Conservation (phyloP, 495 filamentous ascomycete genomes). For the Venustampulla echinocandica region DNA sequence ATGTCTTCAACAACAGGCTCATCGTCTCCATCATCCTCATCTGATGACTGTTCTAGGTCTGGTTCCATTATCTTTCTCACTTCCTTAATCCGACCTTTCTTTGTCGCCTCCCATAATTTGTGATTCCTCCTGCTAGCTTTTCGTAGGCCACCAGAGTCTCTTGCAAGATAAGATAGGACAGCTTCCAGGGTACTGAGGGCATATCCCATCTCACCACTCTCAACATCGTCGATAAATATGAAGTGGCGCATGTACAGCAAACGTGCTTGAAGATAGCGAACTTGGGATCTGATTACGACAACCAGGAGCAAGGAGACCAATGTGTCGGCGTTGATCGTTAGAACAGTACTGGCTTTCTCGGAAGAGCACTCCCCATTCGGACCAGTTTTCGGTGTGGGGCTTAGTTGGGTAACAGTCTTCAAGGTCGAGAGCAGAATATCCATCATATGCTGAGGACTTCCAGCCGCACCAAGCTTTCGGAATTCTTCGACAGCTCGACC, state of each 20-base stretch:
- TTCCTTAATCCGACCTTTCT: constrained; percentile 60
- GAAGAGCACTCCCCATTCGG: constrained; percentile 32
- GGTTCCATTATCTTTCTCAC: constrained; percentile 76
- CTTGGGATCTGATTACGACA: constrained; percentile 86
- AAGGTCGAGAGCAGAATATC: constrained; percentile 79
- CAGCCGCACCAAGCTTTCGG: constrained; percentile 72
- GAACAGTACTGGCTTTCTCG: constrained; percentile 51
- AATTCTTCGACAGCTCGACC: constrained; percentile 79
- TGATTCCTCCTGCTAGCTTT: constrained; percentile 80
- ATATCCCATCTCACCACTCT: constrained; percentile 94
- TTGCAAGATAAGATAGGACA: constrained; percentile 81
- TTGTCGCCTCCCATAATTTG: constrained; percentile 79
- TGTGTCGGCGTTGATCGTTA: constrained; percentile 93
- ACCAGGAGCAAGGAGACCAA: constrained; percentile 86
- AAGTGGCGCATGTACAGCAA: constrained; percentile 91
- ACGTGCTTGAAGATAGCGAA: constrained; percentile 79
- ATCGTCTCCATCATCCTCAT: constrained; percentile 39
- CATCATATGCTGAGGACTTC: constrained; percentile 91
- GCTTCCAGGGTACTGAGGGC: constrained; percentile 94
- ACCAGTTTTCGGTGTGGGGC: constrained; percentile 25
- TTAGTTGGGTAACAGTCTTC: constrained; percentile 65
- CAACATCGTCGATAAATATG: constrained; percentile 94
- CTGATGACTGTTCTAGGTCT: constrained; percentile 21
- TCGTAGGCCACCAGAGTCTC: constrained; percentile 71
- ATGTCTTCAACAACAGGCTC: constrained; percentile 32